phyloP scores from a whole-genome alignment of 129 eudicot genomes.

The Gnaphalium uliginosum region DNA sequence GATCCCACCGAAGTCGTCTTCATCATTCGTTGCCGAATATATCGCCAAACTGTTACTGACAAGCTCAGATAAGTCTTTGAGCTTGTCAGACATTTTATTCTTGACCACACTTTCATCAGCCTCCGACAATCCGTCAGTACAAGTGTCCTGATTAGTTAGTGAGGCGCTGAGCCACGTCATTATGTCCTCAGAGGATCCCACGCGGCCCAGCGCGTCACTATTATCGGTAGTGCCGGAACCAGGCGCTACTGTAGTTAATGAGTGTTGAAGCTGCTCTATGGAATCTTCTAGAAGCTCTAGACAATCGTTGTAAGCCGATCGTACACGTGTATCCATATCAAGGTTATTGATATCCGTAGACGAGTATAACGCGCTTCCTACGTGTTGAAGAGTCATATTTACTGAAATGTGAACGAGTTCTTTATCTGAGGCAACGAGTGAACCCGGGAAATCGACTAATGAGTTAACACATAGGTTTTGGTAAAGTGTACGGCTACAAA shows the following conservation, averaged over 20 bases:
- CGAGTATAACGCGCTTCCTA: constrained; percentile 51
- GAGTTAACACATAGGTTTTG: constrained; percentile 62
- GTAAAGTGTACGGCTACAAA: constrained; percentile 72
- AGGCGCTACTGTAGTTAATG: constrained; percentile 49
- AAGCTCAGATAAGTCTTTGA: constrained; percentile 65
- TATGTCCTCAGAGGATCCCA: constrained; percentile 57
- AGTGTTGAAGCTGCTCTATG: constrained; percentile 59
- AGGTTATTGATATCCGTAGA: constrained; percentile 54
- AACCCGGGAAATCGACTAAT: constrained; percentile 76
- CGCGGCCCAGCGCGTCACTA: constrained; percentile 10
- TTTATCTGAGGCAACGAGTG: constrained; percentile 54
- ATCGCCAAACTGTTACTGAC: constrained; percentile 78
- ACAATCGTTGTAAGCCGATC: constrained; percentile 86
- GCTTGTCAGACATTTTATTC: constrained; percentile 36
- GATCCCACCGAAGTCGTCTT: constrained; percentile 44
- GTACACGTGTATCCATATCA: constrained; percentile 49
- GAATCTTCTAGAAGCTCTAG: constrained; percentile 80
- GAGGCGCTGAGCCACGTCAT: constrained; percentile 97
- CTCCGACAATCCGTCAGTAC: constrained; percentile 62
- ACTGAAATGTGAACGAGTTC: constrained; percentile 91
- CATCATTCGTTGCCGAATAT: constrained; percentile 42
- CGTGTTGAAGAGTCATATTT: constrained; percentile 60
- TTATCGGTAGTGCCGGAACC: not conserved
- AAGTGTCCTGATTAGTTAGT: constrained; percentile 84
- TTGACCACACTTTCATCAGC: constrained; percentile 49